Conservation (phyloP, 2,329 filamentous ascomycete species). For the Raffaelea arxii region DNA sequence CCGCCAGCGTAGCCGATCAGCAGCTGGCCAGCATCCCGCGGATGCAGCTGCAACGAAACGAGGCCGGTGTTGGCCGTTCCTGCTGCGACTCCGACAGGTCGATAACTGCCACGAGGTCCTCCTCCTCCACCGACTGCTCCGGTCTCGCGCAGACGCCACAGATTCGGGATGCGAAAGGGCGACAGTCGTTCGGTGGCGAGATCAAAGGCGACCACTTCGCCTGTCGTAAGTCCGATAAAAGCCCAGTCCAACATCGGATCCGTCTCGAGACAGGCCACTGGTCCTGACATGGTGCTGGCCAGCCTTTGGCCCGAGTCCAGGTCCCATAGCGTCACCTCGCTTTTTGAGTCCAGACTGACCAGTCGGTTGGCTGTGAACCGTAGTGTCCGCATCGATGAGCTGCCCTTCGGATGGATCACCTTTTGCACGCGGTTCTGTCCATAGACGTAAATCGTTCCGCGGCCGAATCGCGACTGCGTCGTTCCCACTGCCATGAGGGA, state of each 20-base stretch:
- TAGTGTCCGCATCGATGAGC: conserved; percentile 64
- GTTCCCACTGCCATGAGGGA: conserved; percentile 90
- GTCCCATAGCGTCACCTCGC: conserved; percentile 78
- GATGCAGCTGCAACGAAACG: conserved; percentile 75
- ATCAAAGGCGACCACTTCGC: conserved; percentile 88
- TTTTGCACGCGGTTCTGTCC: conserved; percentile 74
- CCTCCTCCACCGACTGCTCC: conserved; percentile 26
- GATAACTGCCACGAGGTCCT: neutral
- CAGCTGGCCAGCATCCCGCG: conserved; percentile 83
- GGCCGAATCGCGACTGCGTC: conserved; percentile 74
- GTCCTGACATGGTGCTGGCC: conserved; percentile 64
- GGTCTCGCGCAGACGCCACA: conserved; percentile 62
- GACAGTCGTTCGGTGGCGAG: conserved; percentile 69
- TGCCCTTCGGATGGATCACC: conserved; percentile 59
- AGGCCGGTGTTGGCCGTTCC: conserved; percentile 36
- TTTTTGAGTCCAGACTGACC: conserved; percentile 73
- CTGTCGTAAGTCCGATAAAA: conserved; percentile 71
- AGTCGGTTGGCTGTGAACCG: conserved; percentile 84
- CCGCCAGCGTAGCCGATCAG: conserved; percentile 86
- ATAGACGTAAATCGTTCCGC: conserved; percentile 81
- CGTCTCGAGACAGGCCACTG: conserved; percentile 63
- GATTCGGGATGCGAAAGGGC: conserved; percentile 73
- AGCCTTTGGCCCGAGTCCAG: conserved; percentile 59
- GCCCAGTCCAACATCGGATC: conserved; percentile 93
- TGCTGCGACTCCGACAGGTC: neutral